Evolutionary conservation across 768 basidiomycete genomes (phyloP).

Genomic region (Xerocomellus dryophilus): DNA sequence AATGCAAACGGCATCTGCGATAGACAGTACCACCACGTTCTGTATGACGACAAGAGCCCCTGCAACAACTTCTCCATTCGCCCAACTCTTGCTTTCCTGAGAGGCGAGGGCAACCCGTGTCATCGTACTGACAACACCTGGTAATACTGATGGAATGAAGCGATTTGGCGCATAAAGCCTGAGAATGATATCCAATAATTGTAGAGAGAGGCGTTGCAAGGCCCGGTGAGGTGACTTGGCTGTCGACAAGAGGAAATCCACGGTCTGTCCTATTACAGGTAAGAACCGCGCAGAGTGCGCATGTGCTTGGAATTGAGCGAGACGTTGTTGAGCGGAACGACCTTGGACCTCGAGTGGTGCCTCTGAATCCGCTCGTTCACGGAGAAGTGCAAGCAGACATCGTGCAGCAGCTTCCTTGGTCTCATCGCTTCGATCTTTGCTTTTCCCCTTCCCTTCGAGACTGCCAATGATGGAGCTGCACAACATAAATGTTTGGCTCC

Average conservation of each 20-base stretch:
- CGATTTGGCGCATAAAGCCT: conserved; percentile 46
- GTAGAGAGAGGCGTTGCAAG: conserved; percentile 65
- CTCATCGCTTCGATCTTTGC: conserved; percentile 72
- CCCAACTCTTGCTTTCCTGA: conserved; percentile 58
- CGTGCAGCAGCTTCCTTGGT: conserved; percentile 70
- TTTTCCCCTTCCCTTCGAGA: conserved; percentile 65
- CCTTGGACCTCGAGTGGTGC: conserved; percentile 31
- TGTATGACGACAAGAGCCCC: conserved; percentile 57
- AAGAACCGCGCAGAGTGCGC: conserved; percentile 51
- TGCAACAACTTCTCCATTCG: conserved; percentile 65
- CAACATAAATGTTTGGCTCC: conserved; percentile 86
- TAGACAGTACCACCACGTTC: conserved; percentile 48
- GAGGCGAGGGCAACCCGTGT: conserved; percentile 64
- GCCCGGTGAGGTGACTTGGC: conserved; percentile 53
- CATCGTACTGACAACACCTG: conserved; percentile 79
- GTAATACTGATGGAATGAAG: conserved; percentile 67
- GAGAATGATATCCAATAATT: conserved; percentile 54
- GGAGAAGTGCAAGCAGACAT: conserved; percentile 65
- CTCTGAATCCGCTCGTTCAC: conserved; percentile 44
- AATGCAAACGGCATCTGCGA: conserved; percentile 68
- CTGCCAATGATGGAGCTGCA: conserved; percentile 63
- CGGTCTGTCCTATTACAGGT: conserved; percentile 79
- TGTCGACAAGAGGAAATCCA: conserved; percentile 66
- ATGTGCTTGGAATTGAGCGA: conserved; percentile 41
- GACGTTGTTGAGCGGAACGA: conserved; percentile 20